These are phyloP conservation scores for Alternaria metachromatica DNA, from an alignment of 2,329 filamentous ascomycete genomes.

Conservation along the genomic window DNA sequence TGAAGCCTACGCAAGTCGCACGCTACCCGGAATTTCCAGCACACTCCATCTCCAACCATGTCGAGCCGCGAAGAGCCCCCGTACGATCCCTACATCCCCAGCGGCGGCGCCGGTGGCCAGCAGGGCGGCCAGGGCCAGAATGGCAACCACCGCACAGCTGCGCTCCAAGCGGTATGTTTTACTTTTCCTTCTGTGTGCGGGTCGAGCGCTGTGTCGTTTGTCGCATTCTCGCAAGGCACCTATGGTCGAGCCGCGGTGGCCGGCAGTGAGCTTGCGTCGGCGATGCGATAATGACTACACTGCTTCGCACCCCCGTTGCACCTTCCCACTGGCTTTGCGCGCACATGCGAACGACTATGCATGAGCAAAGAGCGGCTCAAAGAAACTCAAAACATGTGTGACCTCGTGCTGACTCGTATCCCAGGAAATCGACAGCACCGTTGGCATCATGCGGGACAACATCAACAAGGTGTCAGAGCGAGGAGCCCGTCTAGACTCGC, in stretches of 20 bases:
- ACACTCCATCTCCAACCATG: conserved; percentile 34
- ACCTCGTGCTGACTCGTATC: conserved; percentile 17
- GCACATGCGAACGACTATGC: background rate
- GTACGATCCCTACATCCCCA: conserved; percentile 90
- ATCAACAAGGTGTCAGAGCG: conserved; percentile 96
- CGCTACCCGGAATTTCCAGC: conserved; percentile 10
- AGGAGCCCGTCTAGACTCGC: conserved; percentile 83
- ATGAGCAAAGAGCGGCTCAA: background rate
- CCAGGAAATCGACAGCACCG: conserved; percentile 96
- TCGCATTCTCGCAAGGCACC: conserved; percentile 4
- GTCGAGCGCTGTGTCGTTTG: conserved; percentile 6
- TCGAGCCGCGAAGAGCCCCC: conserved; percentile 64
- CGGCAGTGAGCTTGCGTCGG: conserved; percentile 18
- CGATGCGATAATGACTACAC: conserved; percentile 9
- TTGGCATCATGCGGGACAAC: conserved; percentile 95
- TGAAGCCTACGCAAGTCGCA: conserved; percentile 28
- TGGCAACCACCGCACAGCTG: conserved; percentile 71
- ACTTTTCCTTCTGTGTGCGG: background rate
- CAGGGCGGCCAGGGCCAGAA: conserved; percentile 57
- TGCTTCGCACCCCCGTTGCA: background rate
- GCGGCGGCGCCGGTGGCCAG: conserved; percentile 59
- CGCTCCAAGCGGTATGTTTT: conserved; percentile 77
- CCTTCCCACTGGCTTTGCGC: background rate
- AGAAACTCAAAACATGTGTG: background rate
- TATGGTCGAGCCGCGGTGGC: conserved; percentile 10